phyloP scores from a whole-genome alignment of 257 asterid genomes.

The Nicotiana otophora region DNA sequence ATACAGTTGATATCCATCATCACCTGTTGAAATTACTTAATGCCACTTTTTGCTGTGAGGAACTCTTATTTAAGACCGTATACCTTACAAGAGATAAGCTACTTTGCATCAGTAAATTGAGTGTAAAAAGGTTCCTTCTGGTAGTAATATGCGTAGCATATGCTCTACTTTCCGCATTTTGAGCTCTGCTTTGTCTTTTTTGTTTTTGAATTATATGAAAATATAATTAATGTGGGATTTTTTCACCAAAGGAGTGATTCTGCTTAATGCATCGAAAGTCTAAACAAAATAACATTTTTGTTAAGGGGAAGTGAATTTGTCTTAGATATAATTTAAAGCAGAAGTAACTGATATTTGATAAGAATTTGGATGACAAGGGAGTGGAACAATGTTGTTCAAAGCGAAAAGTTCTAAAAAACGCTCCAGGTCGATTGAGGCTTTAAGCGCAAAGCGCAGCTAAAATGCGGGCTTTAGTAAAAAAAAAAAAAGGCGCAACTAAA shows the following conservation, averaged over 20 bases:
- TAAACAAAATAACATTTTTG: not conserved
- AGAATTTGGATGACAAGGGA: not conserved
- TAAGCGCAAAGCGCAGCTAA: too few species aligned
- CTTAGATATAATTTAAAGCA: not conserved
- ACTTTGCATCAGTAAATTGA: not conserved
- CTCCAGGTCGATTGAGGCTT: too few species aligned
- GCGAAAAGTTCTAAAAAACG: too few species aligned
- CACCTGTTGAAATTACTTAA: not conserved
- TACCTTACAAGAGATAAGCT: not conserved
- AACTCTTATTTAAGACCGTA: not conserved
- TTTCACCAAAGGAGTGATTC: not conserved
- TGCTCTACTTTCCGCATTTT: not conserved
- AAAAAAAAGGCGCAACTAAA: too few species aligned
- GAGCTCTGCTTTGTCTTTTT: not conserved
- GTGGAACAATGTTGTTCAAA: too few species aligned
- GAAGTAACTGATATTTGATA: not conserved
- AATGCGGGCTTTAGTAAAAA: too few species aligned
- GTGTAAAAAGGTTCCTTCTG: not conserved
- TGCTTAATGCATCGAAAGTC: not conserved
- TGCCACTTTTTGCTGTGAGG: not conserved
- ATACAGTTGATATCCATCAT: not conserved
- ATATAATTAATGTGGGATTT: not conserved
- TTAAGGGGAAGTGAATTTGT: not conserved
- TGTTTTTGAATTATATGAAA: not conserved
- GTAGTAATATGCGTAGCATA: not conserved